Base-by-base conservation (phyloP, 148 eudicot species). In the Chenopodium berlandieri region DNA sequence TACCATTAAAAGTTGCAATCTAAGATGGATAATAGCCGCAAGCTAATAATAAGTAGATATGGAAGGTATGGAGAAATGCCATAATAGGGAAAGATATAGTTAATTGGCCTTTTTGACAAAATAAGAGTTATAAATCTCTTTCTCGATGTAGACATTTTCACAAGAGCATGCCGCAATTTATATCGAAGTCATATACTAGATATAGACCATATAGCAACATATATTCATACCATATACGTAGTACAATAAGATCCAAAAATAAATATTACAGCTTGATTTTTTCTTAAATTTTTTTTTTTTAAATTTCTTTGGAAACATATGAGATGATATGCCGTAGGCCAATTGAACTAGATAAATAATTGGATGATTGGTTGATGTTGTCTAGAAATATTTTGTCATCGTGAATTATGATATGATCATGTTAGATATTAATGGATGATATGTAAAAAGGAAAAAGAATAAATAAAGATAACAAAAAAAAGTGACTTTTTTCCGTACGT, bases 41-140 rank as follows among this genome's bases (percentile, higher is more conserved):
- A 56, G 62, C 19, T 17, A 56, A 19, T 52, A 10, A 14, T 14
- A 14, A 56, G n/a, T 56, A 56, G n/a, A 56, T 56, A 56, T 14
- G 50, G 74, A 78, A 78, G 62, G 46, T 40, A 7, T 63, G 62
- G 32, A 80, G 63, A 80, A 46, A 58, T 80, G 71, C 82, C 60
- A n/a, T 44, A 80, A 80, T 58, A 46, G 62, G 76, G 13, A 64
- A 62, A 64, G 47, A 31, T 78, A 19, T 44, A 11, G 34, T 62
- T 27, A 27, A 27, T 27, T 46, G 82, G 77, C 58, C 82, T 80
- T 80, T 72, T 80, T 80, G 25, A 73, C 71, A 16, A 79, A 79
- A 71, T 1, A 56, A 66, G 8, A 37, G 82, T 71, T 20, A 40
- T 25, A 80, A n/a, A 80, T 63, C 4, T 80, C 47, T 13, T 27